Evolutionary conservation across 2,329 filamentous ascomycete species (phyloP).

Genomic region (Leptographium radiaticola): DNA sequence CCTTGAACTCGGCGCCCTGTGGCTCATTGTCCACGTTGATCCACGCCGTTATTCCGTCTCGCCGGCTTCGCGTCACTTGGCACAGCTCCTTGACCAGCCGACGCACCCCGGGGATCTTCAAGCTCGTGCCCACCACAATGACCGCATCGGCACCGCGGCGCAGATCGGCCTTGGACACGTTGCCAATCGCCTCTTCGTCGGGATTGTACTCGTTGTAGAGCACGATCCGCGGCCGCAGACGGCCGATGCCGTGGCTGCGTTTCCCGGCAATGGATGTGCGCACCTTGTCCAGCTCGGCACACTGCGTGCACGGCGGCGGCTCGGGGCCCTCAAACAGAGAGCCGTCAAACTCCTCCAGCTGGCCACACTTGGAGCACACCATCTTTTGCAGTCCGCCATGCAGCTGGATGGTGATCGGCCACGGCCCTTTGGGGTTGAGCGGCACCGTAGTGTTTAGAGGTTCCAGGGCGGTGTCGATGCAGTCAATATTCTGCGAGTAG

Average conservation of each 20-base stretch:
- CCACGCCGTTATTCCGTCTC: conserved; percentile 82
- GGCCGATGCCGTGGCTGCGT: conserved; percentile 84
- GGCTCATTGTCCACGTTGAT: conserved; percentile 85
- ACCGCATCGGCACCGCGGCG: conserved; percentile 79
- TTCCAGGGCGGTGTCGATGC: conserved; percentile 72
- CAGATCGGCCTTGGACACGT: conserved; percentile 75
- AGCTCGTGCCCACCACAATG: conserved; percentile 85
- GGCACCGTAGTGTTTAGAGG: conserved; percentile 74
- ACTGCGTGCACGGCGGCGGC: conserved; percentile 66
- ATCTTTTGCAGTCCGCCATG: conserved; percentile 92
- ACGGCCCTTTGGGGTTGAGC: conserved; percentile 69
- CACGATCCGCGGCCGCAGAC: conserved; percentile 82
- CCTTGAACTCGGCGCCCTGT: conserved; percentile 69
- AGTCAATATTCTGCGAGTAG: conserved; percentile 95
- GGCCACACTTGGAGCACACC: conserved; percentile 87
- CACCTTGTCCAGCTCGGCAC: conserved; percentile 60
- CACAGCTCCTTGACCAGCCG: conserved; percentile 87
- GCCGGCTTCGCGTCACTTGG: conserved; percentile 66
- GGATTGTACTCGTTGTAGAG: conserved; percentile 97
- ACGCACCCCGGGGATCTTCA: conserved; percentile 88
- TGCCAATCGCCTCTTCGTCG: conserved; percentile 90
- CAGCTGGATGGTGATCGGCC: conserved; percentile 86
- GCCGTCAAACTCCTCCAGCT: conserved; percentile 62
- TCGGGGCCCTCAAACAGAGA: conserved; percentile 73
- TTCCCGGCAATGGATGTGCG: conserved; percentile 68